Base-by-base conservation (phyloP, 1,284 basidiomycete species). In the Apiotrichum montevideense region DNA sequence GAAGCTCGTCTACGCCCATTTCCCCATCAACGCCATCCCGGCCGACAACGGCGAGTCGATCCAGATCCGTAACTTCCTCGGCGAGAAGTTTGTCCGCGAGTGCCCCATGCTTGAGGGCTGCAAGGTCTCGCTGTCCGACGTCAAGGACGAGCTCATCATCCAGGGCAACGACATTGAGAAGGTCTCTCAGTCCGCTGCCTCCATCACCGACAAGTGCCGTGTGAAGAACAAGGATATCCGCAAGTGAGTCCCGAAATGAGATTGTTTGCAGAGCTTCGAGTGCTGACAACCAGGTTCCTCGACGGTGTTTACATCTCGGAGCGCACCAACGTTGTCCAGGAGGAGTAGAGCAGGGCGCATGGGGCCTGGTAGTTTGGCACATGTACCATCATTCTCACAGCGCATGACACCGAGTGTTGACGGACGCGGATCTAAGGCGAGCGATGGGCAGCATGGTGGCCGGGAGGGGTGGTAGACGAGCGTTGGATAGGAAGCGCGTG, bases 11-110 rank as follows among this genome's bases (percentile, higher is more conserved):
- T 99, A 98, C 77, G 96, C 96, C 73, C 96, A 99, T 84, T 99
- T 99, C 84, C 96, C 96, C 66, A 97, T 99, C 84, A 98, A 99
- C 84, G 88, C 90, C 77, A 98, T 98, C 79, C 92, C 98, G 74
- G 86, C 88, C 77, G 87, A 88, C 46, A 80, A 80, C 68, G 91
- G 90, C 58, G 76, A 76, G 55, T 81, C 86, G 54, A 79, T 97
- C 59, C 95, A 98, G 80, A 98, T 99, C 81, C 87, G 97, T 72
- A 98, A 98, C 83, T 98, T 98, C 83, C 82, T 77, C 65, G 77
- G 78, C 57, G 78, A 79, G 73, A 79, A 95, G 90, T 87, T 85
- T 70, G 90, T 96, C 65, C 87, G 96, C 70, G 84, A 95, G 72
- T 91, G 98, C 62, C 76, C 82, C 66, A 98, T 99, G 95, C 80